A percentile compares a stretch with the other conserved stretches of the same genome.
phyloP scores from a whole-genome alignment of 768 basidiomycete species.

The Lentinus tigrinus region DNA sequence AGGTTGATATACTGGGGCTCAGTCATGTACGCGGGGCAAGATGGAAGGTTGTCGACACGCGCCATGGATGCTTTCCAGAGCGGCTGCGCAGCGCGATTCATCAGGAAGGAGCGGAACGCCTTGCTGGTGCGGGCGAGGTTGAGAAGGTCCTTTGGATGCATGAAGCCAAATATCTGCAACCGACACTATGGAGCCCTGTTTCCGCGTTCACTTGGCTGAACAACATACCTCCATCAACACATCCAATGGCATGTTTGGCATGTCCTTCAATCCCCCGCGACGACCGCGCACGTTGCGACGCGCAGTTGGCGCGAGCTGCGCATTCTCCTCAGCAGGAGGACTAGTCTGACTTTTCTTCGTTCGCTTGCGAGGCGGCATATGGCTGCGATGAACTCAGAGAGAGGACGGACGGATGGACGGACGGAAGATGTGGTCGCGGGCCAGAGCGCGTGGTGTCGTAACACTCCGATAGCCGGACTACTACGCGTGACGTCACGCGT shows the following conservation, averaged over 20 bases:
- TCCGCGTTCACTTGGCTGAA: no score
- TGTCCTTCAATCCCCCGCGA: slow-evolving; percentile 8
- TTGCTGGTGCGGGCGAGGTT: slow-evolving; percentile 8
- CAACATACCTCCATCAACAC: slow-evolving; percentile 7
- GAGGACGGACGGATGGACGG: no score
- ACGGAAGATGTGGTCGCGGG: no score
- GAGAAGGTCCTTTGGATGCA: slow-evolving; percentile 9
- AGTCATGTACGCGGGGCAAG: slow-evolving; percentile 31
- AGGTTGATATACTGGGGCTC: slow-evolving; percentile 34
- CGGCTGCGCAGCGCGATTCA: not conserved
- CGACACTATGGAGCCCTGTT: no score
- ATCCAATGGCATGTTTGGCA: slow-evolving; percentile 11
- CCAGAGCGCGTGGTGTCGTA: no score
- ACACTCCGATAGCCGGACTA: no score
- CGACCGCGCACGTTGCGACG: slow-evolving; percentile 2
- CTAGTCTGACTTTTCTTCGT: no score
- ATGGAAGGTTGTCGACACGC: slow-evolving; percentile 18
- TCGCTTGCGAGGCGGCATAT: no score
- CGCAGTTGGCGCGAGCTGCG: not conserved
- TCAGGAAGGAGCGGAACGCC: slow-evolving; percentile 1
- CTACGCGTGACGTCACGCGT: no score
- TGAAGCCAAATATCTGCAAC: not conserved
- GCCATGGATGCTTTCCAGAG: slow-evolving; percentile 37
- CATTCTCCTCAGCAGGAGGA: no score
- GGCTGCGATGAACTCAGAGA: no score